Conservation (phyloP, 352 stramenopile genomes). For the Phytopythium cucurbitacearum region DNA sequence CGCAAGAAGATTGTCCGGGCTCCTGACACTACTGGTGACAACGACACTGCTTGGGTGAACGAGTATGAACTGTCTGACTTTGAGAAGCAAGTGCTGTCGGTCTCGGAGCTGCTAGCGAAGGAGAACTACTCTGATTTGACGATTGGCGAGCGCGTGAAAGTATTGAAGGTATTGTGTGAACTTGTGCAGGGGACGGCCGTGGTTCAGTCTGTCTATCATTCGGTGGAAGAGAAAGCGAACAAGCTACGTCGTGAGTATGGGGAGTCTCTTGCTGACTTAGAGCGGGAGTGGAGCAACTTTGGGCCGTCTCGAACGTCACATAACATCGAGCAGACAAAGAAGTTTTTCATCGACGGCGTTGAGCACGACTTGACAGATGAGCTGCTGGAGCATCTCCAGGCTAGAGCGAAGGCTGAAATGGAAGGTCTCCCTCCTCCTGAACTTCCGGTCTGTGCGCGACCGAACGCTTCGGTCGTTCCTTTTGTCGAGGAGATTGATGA, state of each 20-base stretch:
- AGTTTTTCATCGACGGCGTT: slow-evolving; percentile 71
- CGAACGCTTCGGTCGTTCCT: background rate
- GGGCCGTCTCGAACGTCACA: slow-evolving; percentile 32
- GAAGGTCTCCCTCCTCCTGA: slow-evolving; percentile 42
- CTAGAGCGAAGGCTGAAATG: slow-evolving; percentile 56
- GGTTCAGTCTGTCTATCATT: slow-evolving; percentile 61
- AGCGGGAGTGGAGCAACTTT: slow-evolving; percentile 60
- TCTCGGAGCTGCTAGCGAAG: slow-evolving; percentile 61
- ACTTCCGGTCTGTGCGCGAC: slow-evolving; percentile 31
- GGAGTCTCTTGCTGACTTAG: slow-evolving; percentile 53
- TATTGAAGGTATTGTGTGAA: slow-evolving; percentile 65
- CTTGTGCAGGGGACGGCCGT: slow-evolving; percentile 44
- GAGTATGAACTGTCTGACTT: slow-evolving; percentile 53
- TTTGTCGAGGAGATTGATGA: slow-evolving; percentile 14
- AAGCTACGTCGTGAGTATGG: slow-evolving; percentile 46
- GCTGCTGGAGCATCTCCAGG: slow-evolving; percentile 59
- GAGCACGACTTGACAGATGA: slow-evolving; percentile 71
- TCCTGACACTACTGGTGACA: slow-evolving; percentile 9
- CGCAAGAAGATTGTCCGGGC: slow-evolving; percentile 25
- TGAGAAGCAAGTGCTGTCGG: slow-evolving; percentile 51
- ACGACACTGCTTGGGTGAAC: slow-evolving; percentile 13
- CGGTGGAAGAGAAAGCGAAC: slow-evolving; percentile 60
- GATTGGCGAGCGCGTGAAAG: slow-evolving; percentile 44
- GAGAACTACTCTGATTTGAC: slow-evolving; percentile 62
- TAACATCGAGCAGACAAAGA: slow-evolving; percentile 50